Evolutionary conservation across 192 early-diverging fungal genomes (phyloP), one percentile per base, ranked within the genome.

Genomic region (Podila clonocystis): DNA sequence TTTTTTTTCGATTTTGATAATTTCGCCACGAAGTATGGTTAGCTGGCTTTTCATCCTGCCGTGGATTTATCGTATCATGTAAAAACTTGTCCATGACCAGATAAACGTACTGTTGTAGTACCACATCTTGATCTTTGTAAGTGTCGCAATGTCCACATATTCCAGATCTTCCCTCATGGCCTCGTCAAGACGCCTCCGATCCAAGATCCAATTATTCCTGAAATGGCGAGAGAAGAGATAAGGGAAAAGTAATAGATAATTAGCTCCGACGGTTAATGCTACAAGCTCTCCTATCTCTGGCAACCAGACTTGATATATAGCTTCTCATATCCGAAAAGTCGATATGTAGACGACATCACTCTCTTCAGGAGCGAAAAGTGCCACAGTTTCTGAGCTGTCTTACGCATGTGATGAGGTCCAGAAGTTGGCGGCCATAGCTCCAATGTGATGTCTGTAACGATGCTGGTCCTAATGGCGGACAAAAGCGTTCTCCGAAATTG

Each of bases 361-460:
- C 33, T 65, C 15, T 45, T 3, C 41, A 45, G 41, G 41, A 12
- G 17, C 41, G 22, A 62, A 30, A 36, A 38, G 20, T 50, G n/a
- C 9, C 22, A 49, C 11, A 9, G 52, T 38, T 29, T 24, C 29
- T 15, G 31, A 55, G 9, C 6, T 9, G 2, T 45, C 72, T 67
- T 88, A 93, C 91, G 77, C 67, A 80, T 93, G 91, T 50, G 92
- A 85, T 7, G 92, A 93, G 49, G 89, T 84, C 91, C 91, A 93
- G 77, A 90, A 93, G 78, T 93, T 93, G 41, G 91, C 91, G 0
- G 91, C 89, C 91, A 93, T 93, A 55, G 34, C 60, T 48, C 5
- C 28, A 30, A 36, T 15, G 41, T 45, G 41, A 45, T 45, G 41
- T 1, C 4, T 45, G 15, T 45, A 3, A 0, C 3, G 13, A 45